Evolutionary conservation across 2,329 filamentous ascomycete genomes (phyloP).

Genomic region (Helotiales sp.): DNA sequence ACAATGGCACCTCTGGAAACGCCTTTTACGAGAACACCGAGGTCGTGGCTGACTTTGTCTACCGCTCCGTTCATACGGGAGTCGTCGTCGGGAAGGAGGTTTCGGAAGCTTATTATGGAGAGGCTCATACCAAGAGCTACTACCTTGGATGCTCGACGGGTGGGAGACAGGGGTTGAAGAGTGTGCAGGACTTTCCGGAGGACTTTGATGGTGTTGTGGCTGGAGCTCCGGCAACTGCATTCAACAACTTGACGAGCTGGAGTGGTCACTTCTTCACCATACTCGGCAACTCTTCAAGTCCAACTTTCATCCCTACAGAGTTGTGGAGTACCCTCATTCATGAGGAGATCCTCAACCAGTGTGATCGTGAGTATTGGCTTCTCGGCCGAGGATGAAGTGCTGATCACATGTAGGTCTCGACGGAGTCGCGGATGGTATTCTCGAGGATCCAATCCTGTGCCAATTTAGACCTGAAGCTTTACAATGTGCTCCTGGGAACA

Average conservation of each 20-base stretch:
- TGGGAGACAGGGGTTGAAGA: constrained; percentile 41
- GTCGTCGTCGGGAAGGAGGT: constrained; percentile 22
- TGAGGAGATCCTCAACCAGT: constrained; percentile 35
- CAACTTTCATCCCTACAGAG: constrained; percentile 35
- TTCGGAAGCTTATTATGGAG: constrained; percentile 34
- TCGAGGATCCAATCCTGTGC: constrained; percentile 39
- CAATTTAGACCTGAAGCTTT: constrained; percentile 28
- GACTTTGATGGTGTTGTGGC: constrained; percentile 44
- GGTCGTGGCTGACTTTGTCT: constrained; percentile 27
- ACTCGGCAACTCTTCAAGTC: constrained; percentile 18
- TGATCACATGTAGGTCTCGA: constrained; percentile 26
- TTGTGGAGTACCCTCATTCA: constrained; percentile 17
- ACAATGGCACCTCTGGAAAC: constrained; percentile 26
- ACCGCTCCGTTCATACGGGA: constrained; percentile 15
- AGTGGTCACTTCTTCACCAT: constrained; percentile 12
- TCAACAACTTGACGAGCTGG: constrained; percentile 18
- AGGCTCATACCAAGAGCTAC: constrained; percentile 35
- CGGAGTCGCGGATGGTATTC: constrained; percentile 37
- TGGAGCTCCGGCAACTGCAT: constrained; percentile 37
- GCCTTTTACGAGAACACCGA: constrained; percentile 25
- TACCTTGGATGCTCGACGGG: constrained; percentile 43
- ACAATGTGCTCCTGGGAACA: constrained; percentile 2
- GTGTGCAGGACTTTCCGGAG: constrained; percentile 39
- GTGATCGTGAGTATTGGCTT: constrained; percentile 27
- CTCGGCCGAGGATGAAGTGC: neutral